phyloP scores from a whole-genome alignment of 768 basidiomycete genomes.

The Leccinellum luteum region DNA sequence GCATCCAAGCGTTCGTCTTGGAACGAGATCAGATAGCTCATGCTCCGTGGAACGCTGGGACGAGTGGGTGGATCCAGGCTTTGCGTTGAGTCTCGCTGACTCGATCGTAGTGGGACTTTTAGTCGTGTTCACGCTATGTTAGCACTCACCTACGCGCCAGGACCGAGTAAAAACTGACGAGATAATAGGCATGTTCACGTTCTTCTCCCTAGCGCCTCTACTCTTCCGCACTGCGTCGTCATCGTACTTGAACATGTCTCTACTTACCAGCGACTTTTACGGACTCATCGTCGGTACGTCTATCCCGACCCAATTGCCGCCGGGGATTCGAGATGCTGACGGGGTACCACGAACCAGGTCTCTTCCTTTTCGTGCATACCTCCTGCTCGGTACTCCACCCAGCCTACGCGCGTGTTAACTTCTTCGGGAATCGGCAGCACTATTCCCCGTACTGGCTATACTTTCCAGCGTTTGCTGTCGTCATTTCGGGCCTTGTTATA shows the following conservation, averaged over 20 bases:
- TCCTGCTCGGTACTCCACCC: not conserved
- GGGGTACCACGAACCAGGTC: constrained; percentile 25
- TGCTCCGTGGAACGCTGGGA: constrained; percentile 69
- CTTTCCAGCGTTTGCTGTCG: constrained; percentile 73
- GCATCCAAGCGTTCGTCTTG: constrained; percentile 67
- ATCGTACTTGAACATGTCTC: constrained; percentile 78
- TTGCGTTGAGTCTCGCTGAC: constrained; percentile 35
- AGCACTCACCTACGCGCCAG: not conserved
- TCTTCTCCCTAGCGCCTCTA: constrained; percentile 81
- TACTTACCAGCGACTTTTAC: constrained; percentile 88
- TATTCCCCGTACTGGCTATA: constrained; percentile 87
- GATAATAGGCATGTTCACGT: constrained; percentile 62
- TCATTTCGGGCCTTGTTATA: constrained; percentile 68
- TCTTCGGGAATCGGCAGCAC: constrained; percentile 49
- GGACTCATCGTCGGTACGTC: constrained; percentile 69
- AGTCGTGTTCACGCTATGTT: constrained; percentile 42
- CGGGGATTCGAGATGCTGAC: constrained; percentile 4
- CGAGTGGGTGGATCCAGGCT: constrained; percentile 42
- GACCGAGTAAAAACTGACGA: not conserved
- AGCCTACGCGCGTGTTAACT: not conserved
- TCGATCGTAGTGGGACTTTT: constrained; percentile 44
- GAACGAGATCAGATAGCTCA: constrained; percentile 63
- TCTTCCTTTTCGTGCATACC: constrained; percentile 50
- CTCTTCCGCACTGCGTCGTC: constrained; percentile 84
- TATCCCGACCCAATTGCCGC: not conserved